Evolutionary conservation across 371 early-diverging fungal genomes (phyloP).

Genomic region (Rhizopus microsporus): DNA sequence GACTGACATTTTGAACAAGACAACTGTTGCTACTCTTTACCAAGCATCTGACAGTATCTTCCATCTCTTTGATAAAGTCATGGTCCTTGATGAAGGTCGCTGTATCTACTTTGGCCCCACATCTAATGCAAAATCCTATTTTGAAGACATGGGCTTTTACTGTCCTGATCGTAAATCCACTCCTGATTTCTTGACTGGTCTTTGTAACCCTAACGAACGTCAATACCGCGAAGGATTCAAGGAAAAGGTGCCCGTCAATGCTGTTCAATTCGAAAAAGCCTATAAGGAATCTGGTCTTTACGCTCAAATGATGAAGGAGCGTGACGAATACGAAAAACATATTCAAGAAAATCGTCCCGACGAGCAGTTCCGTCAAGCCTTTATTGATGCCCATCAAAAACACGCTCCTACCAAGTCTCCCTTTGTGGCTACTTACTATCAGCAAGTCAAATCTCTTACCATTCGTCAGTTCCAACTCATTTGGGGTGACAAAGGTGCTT

Average conservation of each 20-base stretch:
- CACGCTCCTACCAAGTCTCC: slow-evolving; percentile 53
- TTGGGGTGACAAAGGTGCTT: slow-evolving; percentile 48
- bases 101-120: slow-evolving; percentile 66
- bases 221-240: slow-evolving; percentile 56
- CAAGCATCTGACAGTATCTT: slow-evolving; percentile 70
- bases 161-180: slow-evolving; percentile 78
- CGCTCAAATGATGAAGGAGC: slow-evolving; percentile 33
- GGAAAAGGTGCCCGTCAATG: slow-evolving; percentile 43
- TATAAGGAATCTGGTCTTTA: slow-evolving; percentile 49
- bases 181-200: slow-evolving; percentile 77
- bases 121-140: slow-evolving; percentile 49
- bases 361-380: slow-evolving; percentile 54
- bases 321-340: slow-evolving; percentile 42
- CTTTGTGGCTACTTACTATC: slow-evolving; percentile 64
- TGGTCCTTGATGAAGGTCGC: slow-evolving; percentile 63
- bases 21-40: slow-evolving; percentile 59
- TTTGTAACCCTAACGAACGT: slow-evolving; percentile 68
- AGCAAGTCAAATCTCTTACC: slow-evolving; percentile 64
- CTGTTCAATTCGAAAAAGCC: slow-evolving; percentile 52
- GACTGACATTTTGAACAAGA: slow-evolving; percentile 56
- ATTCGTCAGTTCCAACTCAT: slow-evolving; percentile 66
- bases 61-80: slow-evolving; percentile 66
- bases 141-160: slow-evolving; percentile 60
- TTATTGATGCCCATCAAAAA: slow-evolving; percentile 60
- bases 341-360: slow-evolving; percentile 41